These are phyloP conservation scores for Penicillium angulare DNA, from an alignment of 495 filamentous ascomycete genomes.

Conservation along the genomic window DNA sequence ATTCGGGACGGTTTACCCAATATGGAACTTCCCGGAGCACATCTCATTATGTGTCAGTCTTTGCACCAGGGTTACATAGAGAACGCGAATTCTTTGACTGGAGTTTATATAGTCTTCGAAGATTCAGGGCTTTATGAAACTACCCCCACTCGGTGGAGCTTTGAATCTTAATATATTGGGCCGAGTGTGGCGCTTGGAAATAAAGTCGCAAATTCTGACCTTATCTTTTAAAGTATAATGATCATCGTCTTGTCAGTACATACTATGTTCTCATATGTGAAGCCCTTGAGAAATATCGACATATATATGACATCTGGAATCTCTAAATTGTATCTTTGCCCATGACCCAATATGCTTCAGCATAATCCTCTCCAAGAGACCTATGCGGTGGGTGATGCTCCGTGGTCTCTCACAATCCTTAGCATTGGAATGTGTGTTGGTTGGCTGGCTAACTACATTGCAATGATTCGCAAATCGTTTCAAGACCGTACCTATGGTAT, in stretches of 20 bases:
- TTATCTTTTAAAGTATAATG: neutral
- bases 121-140: neutral
- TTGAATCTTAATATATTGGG: neutral
- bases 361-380: neutral
- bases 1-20: too few relatives aligned
- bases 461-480: constrained; percentile 13
- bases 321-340: neutral
- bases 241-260: neutral
- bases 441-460: constrained; percentile 18
- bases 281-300: neutral
- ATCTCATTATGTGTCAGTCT: neutral
- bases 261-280: neutral
- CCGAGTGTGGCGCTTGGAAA: neutral
- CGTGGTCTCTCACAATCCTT: neutral
- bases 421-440: constrained; percentile 11
- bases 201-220: neutral
- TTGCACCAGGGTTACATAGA: neutral
- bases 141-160: neutral
- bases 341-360: neutral
- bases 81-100: neutral
- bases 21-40: too few relatives aligned
- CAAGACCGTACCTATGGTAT: constrained; percentile 19
- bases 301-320: neutral
- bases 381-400: neutral
- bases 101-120: neutral